Evolutionary conservation across 441 rosid species (phyloP).

Genomic region (Populus hybrid): DNA sequence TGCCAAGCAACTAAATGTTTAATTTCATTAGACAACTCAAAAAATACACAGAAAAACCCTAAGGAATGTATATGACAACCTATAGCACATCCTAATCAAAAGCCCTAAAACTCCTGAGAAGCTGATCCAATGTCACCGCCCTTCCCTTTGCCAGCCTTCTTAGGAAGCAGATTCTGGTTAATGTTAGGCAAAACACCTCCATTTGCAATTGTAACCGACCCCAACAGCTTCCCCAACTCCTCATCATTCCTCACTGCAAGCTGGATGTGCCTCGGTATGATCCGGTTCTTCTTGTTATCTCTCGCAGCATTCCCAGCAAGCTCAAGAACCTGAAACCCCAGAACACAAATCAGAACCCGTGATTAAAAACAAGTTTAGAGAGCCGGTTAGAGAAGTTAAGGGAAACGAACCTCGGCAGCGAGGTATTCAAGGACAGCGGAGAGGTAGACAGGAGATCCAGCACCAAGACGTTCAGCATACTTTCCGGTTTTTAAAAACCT

Average conservation of each 20-base stretch:
- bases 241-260: constrained; percentile 11
- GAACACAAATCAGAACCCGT: not conserved
- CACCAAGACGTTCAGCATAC: constrained; percentile 80
- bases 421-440: constrained; percentile 33
- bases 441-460: constrained; percentile 77
- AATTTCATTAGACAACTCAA: not conserved
- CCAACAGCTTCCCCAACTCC: constrained; percentile 13
- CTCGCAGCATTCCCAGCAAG: constrained; percentile 11
- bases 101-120: constrained; percentile 36
- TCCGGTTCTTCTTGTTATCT: constrained; percentile 13
- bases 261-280: constrained; percentile 8
- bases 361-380: not conserved
- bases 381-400: not conserved
- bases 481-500: constrained; percentile 74
- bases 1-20: not conserved
- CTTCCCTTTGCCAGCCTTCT: constrained; percentile 36
- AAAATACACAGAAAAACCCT: not conserved
- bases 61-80: not conserved
- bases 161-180: constrained; percentile 30
- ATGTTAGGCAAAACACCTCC: constrained; percentile 44
- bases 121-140: constrained; percentile 31
- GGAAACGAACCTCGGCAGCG: constrained; percentile 60
- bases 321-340: constrained; percentile 5
- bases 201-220: constrained; percentile 4
- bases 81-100: not conserved